Evolutionary conservation across 306 rosid genomes (phyloP).

Genomic region (Prunus mongolica): DNA sequence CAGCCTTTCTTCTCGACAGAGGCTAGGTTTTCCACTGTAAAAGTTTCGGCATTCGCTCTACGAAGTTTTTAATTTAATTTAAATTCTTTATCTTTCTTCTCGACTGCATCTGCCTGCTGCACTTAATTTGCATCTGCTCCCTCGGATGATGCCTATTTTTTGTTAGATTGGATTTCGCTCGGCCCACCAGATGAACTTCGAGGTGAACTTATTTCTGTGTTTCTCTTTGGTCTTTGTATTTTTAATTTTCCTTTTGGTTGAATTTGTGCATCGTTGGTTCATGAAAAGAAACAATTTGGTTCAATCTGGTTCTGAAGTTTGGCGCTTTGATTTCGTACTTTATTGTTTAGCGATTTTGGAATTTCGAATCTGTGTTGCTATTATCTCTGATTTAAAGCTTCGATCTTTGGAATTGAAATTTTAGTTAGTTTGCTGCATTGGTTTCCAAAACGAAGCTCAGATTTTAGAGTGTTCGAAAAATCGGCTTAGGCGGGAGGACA

Average conservation of each 20-base stretch:
- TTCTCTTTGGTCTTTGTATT: neutral
- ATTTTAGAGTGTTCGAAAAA: no score
- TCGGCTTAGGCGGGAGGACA: no score
- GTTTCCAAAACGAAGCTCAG: no score
- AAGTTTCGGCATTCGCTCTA: no score
- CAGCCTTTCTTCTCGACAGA: no score
- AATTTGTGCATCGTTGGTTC: neutral
- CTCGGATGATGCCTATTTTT: no score
- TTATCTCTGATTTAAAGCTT: neutral
- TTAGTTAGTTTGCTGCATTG: neutral
- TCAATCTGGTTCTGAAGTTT: neutral
- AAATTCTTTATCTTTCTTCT: no score
- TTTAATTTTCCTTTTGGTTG: neutral
- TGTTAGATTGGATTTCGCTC: neutral
- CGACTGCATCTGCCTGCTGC: no score
- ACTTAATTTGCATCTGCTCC: no score
- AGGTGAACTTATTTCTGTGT: neutral
- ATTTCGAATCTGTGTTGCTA: neutral
- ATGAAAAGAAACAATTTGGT: neutral
- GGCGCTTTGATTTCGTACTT: neutral
- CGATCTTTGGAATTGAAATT: neutral
- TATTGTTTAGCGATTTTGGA: neutral
- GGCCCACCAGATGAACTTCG: neutral
- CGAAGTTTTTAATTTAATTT: no score
- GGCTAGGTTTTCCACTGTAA: no score